A percentile compares a stretch with the other conserved stretches of the same genome.
phyloP scores from a whole-genome alignment of 345 rosid genomes.

The Conringia planisiliqua region DNA sequence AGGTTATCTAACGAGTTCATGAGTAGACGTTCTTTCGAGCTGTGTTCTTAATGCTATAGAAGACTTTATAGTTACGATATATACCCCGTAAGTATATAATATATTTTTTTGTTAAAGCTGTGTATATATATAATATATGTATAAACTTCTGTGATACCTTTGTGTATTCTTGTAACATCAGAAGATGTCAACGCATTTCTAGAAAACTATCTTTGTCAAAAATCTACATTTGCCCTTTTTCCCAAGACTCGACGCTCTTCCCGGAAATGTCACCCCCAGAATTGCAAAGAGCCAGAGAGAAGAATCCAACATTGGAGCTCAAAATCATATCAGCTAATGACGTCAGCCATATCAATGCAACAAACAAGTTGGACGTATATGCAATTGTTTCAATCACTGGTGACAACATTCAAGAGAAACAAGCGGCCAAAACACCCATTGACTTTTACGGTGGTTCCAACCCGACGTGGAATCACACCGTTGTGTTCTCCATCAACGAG shows the following conservation, averaged over 20 bases:
- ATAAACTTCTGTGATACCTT: too few species aligned
- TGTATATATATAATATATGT: too few species aligned
- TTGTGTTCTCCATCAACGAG: conserved; percentile 52
- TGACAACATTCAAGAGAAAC: conserved; percentile 26
- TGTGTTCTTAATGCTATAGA: too few species aligned
- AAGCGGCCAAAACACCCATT: conserved; percentile 47
- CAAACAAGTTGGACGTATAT: conserved; percentile 67
- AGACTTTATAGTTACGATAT: too few species aligned
- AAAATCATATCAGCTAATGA: conserved; percentile 41
- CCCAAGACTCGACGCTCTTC: background rate
- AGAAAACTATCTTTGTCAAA: too few species aligned
- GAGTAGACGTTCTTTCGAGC: too few species aligned
- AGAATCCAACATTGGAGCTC: background rate
- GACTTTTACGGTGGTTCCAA: conserved; percentile 49
- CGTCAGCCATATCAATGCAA: conserved; percentile 43
- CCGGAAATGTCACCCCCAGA: background rate
- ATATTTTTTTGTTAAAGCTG: too few species aligned
- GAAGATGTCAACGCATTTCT: too few species aligned
- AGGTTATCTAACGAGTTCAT: too few species aligned
- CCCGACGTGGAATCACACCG: conserved; percentile 70
- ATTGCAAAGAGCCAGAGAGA: background rate
- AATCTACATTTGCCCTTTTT: too few species aligned
- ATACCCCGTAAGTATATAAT: too few species aligned
- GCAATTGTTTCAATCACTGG: conserved; percentile 52
- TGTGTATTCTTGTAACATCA: too few species aligned